Base-by-base conservation (phyloP, 2,329 filamentous ascomycete species). In the Fusarium fujikuroi region DNA sequence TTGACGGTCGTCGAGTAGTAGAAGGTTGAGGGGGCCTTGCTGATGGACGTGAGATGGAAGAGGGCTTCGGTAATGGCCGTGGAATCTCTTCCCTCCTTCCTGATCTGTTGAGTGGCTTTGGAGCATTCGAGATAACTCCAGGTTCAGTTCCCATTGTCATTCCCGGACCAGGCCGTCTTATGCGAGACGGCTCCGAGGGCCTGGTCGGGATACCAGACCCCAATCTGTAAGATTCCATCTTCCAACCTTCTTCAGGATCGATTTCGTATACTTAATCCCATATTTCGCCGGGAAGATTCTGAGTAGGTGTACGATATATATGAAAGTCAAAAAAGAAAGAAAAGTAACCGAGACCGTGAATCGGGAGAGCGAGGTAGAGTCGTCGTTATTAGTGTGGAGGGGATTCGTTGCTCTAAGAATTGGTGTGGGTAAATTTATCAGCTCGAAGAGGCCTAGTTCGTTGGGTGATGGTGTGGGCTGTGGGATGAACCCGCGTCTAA, bases 221-320 rank as follows among this genome's bases (percentile, higher is more conserved):
- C 69, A 78, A 79, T 77, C 80, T 81, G 62, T 81, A 78, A 76
- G 84, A 83, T 79, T 84, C 83, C 85, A 86, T 86, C 70, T 65
- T 83, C 79, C 79, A 76, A 78, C 72, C 74, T 79, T 77, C 66
- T 78, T 77, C 66, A 76, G 62, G 65, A 66, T 63, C 64, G 53
- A 60, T 30, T 64, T 47, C 40, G 57, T 72, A 59, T 70, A 54
- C 57, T 59, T 63, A 50, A 53, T 70, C 73, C 62, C 75, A 77
- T 77, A 69, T 60, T 77, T 74, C 57, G 58, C 63, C n/a, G 39
- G 39, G 47, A 57, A 61, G 39, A n/a, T 46, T 25, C 30, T 56
- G 50, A 61, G 25, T 42, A 39, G 43, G 49, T 63, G 61, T 63
- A 50, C 34, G 37, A 61, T 64, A 69, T 72, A 73, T 69, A 74